phyloP scores from a whole-genome alignment of 768 basidiomycete species.

The Suillus subaureus region DNA sequence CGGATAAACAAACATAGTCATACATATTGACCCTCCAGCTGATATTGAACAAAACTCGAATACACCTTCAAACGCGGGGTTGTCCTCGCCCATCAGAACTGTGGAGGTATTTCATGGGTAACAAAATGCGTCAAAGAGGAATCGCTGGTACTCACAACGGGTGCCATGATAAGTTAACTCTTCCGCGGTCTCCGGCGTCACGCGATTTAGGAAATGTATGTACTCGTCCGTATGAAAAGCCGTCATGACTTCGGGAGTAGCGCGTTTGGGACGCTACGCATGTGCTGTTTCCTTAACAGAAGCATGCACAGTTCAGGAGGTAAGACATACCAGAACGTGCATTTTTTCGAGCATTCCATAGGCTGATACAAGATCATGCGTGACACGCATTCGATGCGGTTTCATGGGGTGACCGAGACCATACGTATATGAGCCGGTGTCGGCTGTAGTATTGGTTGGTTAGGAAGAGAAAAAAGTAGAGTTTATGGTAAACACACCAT shows the following conservation, averaged over 20 bases:
- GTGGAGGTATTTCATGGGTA: conserved; percentile 12
- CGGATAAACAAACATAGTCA: conserved; percentile 23
- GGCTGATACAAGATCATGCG: conserved; percentile 87
- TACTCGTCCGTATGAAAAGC: conserved; percentile 99
- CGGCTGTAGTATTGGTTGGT: conserved; percentile 43
- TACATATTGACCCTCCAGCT: conserved; percentile 92
- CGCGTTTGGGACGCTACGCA: conserved; percentile 65
- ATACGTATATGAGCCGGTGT: conserved; percentile 78
- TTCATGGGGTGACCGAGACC: conserved; percentile 94
- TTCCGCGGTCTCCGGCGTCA: conserved; percentile 90
- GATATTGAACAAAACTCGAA: conserved; percentile 98
- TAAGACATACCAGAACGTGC: conserved; percentile 76
- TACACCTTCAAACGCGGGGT: conserved; percentile 93
- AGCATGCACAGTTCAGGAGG: neutral
- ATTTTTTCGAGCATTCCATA: conserved; percentile 95
- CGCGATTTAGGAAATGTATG: conserved; percentile 84
- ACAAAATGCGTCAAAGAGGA: neutral
- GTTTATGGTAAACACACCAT: conserved; percentile 46
- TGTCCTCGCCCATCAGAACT: conserved; percentile 85
- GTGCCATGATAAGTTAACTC: conserved; percentile 83
- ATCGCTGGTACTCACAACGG: conserved; percentile 61
- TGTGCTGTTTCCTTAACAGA: neutral
- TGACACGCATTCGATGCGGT: conserved; percentile 92
- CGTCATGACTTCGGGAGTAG: conserved; percentile 80
- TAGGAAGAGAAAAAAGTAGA: conserved; percentile 1